These are phyloP conservation scores for Fusarium coicis DNA, from an alignment of 2,329 filamentous ascomycete species.

Conservation along the genomic window DNA sequence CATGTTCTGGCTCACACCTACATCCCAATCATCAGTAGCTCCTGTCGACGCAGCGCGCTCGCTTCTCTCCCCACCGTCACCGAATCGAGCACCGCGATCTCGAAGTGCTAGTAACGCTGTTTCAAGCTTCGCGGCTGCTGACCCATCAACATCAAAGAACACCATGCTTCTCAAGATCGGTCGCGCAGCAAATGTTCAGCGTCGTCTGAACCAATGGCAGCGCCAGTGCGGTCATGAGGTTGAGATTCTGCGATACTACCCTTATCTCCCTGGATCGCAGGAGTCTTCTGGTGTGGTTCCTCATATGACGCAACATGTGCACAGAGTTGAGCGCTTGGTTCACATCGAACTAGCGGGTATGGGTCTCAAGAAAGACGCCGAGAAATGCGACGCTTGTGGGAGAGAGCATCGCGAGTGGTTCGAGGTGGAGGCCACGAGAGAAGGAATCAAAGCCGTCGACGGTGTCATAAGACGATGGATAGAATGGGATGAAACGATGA, in stretches of 20 bases:
- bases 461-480: slow-evolving; percentile 86
- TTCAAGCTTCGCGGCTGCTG: slow-evolving; percentile 57
- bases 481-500: slow-evolving; percentile 75
- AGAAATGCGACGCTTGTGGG: slow-evolving; percentile 80
- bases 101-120: slow-evolving; percentile 67
- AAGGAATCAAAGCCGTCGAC: slow-evolving; percentile 73
- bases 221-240: slow-evolving; percentile 92
- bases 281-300: slow-evolving; percentile 50
- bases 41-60: slow-evolving; percentile 69
- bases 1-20: slow-evolving; percentile 94
- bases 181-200: slow-evolving; percentile 82
- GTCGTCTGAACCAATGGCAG: slow-evolving; percentile 91
- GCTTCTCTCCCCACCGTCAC: slow-evolving; percentile 64
- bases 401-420: slow-evolving; percentile 96
- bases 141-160: slow-evolving; percentile 33
- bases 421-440: slow-evolving; percentile 79
- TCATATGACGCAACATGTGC: slow-evolving; percentile 83
- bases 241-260: slow-evolving; percentile 90
- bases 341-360: slow-evolving; percentile 84
- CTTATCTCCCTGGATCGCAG: slow-evolving; percentile 71
- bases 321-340: slow-evolving; percentile 88
- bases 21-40: slow-evolving; percentile 57
- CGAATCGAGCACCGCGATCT: slow-evolving; percentile 48
- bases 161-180: slow-evolving; percentile 77
- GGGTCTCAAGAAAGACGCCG: slow-evolving; percentile 63